These are phyloP conservation scores for Apium graveolens DNA, from an alignment of 129 eudicot genomes.

Conservation along the genomic window DNA sequence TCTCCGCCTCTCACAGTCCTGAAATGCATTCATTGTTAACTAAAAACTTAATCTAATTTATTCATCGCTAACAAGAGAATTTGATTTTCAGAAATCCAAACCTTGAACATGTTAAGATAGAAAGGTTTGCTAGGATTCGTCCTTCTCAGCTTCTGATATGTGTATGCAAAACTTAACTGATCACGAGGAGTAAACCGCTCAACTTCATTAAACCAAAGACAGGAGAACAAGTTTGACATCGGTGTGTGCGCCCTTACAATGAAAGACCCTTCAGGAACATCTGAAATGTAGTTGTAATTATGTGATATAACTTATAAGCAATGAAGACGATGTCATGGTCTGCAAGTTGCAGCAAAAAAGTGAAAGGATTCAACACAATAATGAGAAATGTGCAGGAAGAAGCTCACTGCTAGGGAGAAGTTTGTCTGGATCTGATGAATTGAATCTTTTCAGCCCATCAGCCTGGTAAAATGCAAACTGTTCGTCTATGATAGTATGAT, in stretches of 20 bases:
- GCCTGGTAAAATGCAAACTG: conserved; percentile 89
- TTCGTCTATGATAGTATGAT: conserved; percentile 74
- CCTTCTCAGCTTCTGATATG: conserved; percentile 82
- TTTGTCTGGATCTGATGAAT: conserved; percentile 67
- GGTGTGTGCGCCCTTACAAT: conserved; percentile 96
- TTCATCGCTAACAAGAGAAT: not conserved
- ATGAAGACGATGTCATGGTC: not conserved
- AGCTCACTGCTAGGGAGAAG: conserved; percentile 90
- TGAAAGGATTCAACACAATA: not conserved
- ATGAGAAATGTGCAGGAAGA: not conserved
- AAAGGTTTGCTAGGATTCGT: conserved; percentile 78
- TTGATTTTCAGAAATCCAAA: conserved; percentile 17
- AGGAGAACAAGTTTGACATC: conserved; percentile 95
- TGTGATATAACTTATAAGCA: not conserved
- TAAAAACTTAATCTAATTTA: not conserved
- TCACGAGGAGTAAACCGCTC: conserved; percentile 98
- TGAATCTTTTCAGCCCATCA: conserved; percentile 81
- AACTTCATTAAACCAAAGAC: conserved; percentile 98
- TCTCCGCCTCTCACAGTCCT: conserved; percentile 97
- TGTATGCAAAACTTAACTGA: conserved; percentile 97
- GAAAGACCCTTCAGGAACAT: conserved; percentile 98
- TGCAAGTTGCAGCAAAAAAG: not conserved
- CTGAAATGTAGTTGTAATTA: conserved; percentile 31
- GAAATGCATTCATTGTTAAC: conserved; percentile 6
- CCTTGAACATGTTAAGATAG: conserved; percentile 97